These are phyloP conservation scores for Nematocida ausubeli DNA, from an alignment of 371 early-diverging fungal genomes.

Conservation along the genomic window DNA sequence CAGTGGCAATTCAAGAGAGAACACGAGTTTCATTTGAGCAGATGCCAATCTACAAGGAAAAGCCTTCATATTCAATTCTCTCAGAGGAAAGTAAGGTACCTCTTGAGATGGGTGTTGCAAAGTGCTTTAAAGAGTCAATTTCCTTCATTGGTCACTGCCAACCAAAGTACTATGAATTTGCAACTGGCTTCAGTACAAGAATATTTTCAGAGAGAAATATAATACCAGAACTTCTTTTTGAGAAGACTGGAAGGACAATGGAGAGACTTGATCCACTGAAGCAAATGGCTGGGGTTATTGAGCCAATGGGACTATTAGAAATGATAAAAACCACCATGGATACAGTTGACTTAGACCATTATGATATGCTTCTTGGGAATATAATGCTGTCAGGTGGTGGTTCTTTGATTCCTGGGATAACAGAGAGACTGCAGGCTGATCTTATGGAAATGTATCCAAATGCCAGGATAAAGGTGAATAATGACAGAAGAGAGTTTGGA, in stretches of 20 bases:
- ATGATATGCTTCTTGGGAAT: conserved; percentile 39
- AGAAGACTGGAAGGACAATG: not conserved
- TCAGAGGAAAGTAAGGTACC: not conserved
- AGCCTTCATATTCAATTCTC: not conserved
- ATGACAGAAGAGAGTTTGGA: conserved; percentile 51
- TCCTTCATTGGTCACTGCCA: conserved; percentile 40
- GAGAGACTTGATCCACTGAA: conserved; percentile 38
- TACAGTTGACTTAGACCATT: conserved; percentile 18
- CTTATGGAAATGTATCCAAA: conserved; percentile 31
- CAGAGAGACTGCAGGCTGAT: conserved; percentile 23
- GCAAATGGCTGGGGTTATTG: not conserved
- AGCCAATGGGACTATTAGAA: conserved; percentile 27
- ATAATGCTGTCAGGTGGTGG: conserved; percentile 51
- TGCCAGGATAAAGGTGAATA: conserved; percentile 25
- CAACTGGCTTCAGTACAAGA: conserved; percentile 40
- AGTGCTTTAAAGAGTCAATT: conserved; percentile 37
- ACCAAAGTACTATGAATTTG: conserved; percentile 42
- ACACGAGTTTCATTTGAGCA: conserved; percentile 35
- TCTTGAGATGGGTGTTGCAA: conserved; percentile 23
- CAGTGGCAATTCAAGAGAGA: conserved; percentile 27
- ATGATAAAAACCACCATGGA: conserved; percentile 29
- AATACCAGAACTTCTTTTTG: conserved; percentile 28
- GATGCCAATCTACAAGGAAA: conserved; percentile 40
- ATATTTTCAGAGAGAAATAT: conserved; percentile 45
- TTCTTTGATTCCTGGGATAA: conserved; percentile 34